Evolutionary conservation across 371 early-diverging fungal species (phyloP), one percentile per base, ranked within the genome.

Genomic region (Basidiobolus meristosporus): DNA sequence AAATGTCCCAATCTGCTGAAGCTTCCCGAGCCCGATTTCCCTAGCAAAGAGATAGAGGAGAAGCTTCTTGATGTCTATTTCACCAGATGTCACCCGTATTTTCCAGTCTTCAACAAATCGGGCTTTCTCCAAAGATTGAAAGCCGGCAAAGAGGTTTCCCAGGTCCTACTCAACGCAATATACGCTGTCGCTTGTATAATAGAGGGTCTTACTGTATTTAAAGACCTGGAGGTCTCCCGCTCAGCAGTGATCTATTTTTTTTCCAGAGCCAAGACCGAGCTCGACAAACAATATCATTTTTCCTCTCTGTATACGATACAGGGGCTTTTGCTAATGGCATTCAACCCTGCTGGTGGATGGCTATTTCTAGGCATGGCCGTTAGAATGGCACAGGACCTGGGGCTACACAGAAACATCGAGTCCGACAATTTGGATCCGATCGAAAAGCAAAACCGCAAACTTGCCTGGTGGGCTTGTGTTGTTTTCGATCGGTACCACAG

Each of bases 141-240:
- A 12, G 67, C 68, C 10, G 59, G 68, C 5, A 64, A 62, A 7
- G 54, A 73, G 6, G 47, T 83, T 6, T 50, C 79, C 43, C 68
- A 72, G 43, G 62, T 77, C 4, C 74, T 83, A 44, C 77, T 70
- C 47, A 74, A 78, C 0, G 59, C 76, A 0, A 71, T 77, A 7
- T 75, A 77, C 31, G 70, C 73, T 1, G 53, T 53, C 1, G 70
- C 77, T 47, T 60, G 67, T 30, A 36, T 26, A 5, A 3, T 26
- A 26, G 26, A 26, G 9, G 26, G 26, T 3, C 70, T 79, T 2
- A 62, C 26, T 28, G 11, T 15, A 15, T 39, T 14, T 11, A 11
- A n/a, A 12, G 21, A 39, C 10, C 30, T 14, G 7, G 3, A 39
- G 29, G 12, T 6, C 14, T 18, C 29, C 29, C 18, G 15, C 32